Base-by-base conservation (phyloP, 768 basidiomycete species). In the Chalciporus piperatus region DNA sequence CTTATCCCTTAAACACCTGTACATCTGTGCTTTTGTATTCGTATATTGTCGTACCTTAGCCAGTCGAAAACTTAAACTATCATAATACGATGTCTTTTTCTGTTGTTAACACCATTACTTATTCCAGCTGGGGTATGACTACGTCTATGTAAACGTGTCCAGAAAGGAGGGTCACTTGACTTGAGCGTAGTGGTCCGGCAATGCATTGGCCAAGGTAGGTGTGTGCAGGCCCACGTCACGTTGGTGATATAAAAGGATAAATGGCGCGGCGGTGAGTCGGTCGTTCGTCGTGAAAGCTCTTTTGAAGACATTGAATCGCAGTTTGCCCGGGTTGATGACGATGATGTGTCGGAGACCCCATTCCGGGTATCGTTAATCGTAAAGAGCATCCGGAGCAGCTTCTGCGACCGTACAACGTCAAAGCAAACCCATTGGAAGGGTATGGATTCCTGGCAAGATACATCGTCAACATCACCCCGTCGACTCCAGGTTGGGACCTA, bases 231-330 rank as follows among this genome's bases (percentile, higher is more conserved):
- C 50, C 1, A 84, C 79, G 61, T 91, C 38, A 6, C 10, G 10
- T 25, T 50, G 32, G 30, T 68, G 67, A 41, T 56, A 22, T 22
- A 22, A 22, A 2, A 22, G 22, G 4, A 22, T 66, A 62, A 87
- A 93, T 0, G 91, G 88, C 6, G 80, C 83, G 2, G 80, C 79
- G 1, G 87, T 87, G 41, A 92, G 76, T 58, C 90, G 84, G 65
- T 93, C 89, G 64, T 92, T 88, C 65, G 82, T 82, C 27, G 85
- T 86, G 70, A 93, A 92, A 3, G 81, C 60, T 2, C 90, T 90
- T 2, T 75, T 58, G 61, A 81, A 83, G 45, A 91, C 66, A 58
- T 87, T 78, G 68, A 82, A 89, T 45, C 88, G 81, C 59, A 82
- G 73, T 11, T 75, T 79, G 11, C 79, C 85, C 2, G 85, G 78